Evolutionary conservation across 441 rosid genomes (phyloP).

Genomic region (Pelargonium fulgidum): DNA sequence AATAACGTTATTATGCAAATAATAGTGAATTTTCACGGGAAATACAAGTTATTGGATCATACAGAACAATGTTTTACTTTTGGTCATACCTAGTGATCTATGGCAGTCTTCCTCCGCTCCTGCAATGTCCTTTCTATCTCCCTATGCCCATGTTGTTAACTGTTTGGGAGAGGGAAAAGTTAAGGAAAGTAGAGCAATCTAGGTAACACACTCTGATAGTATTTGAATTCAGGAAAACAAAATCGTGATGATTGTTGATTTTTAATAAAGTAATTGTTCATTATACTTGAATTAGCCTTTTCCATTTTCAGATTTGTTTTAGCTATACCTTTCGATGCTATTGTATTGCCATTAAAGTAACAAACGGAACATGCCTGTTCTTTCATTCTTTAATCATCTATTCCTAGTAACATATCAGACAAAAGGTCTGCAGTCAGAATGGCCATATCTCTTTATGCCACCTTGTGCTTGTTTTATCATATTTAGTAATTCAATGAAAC

Average conservation of each 20-base stretch:
- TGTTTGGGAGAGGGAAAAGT: not conserved
- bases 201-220: not conserved
- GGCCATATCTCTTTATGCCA: not conserved
- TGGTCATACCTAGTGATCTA: not conserved
- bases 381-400: not conserved
- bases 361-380: not conserved
- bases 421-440: not conserved
- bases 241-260: not conserved
- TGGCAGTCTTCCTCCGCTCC: not conserved
- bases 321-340: not conserved
- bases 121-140: not conserved
- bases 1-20: not conserved
- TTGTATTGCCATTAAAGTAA: not conserved
- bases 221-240: slow-evolving; percentile 3
- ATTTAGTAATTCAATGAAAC: slow-evolving; percentile 10
- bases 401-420: not conserved
- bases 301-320: not conserved
- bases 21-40: not conserved
- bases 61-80: not conserved
- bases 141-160: not conserved
- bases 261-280: not conserved
- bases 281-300: slow-evolving; percentile 1
- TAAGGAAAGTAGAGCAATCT: not conserved
- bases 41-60: not conserved
- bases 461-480: not conserved